Conservation (phyloP, 1,139 yeast species). For the Kodamaea plutei region DNA sequence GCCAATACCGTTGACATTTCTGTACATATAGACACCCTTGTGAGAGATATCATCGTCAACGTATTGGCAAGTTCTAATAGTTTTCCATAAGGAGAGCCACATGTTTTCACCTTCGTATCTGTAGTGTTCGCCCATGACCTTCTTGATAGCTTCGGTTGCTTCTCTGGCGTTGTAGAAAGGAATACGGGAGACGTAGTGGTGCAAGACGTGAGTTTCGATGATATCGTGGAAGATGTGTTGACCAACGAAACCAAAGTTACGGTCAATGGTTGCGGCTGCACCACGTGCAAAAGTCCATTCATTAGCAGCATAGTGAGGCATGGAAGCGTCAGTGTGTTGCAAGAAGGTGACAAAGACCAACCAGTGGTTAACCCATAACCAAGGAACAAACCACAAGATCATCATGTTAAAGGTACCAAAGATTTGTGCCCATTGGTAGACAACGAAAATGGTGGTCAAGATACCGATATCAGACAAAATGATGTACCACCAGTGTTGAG, state of each 20-base stretch:
- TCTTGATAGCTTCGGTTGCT: conserved; percentile 53
- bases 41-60: conserved; percentile 42
- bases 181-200: conserved; percentile 58
- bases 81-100: conserved; percentile 57
- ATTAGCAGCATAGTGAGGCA: conserved; percentile 55
- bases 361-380: conserved; percentile 60
- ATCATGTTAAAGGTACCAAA: conserved; percentile 47
- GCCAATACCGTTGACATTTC: conserved; percentile 52
- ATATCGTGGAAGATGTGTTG: conserved; percentile 58
- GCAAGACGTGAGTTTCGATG: conserved; percentile 61
- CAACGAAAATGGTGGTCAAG: conserved; percentile 32
- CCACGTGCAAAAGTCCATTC: conserved; percentile 67
- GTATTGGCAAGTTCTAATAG: conserved; percentile 53
- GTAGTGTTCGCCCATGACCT: conserved; percentile 60
- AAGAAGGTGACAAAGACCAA: conserved; percentile 57
- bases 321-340: conserved; percentile 55
- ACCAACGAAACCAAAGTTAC: conserved; percentile 60
- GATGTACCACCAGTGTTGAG: conserved; percentile 52
- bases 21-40: conserved; percentile 55
- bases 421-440: conserved; percentile 46
- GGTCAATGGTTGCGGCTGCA: conserved; percentile 63
- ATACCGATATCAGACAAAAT: conserved; percentile 54
- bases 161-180: conserved; percentile 62
- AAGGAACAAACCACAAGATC: conserved; percentile 54
- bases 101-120: conserved; percentile 50